Percentiles rank a stretch among this genome's conserved stretches.
Conservation (phyloP, 441 rosid genomes). For the Adansonia rubrostipa region DNA sequence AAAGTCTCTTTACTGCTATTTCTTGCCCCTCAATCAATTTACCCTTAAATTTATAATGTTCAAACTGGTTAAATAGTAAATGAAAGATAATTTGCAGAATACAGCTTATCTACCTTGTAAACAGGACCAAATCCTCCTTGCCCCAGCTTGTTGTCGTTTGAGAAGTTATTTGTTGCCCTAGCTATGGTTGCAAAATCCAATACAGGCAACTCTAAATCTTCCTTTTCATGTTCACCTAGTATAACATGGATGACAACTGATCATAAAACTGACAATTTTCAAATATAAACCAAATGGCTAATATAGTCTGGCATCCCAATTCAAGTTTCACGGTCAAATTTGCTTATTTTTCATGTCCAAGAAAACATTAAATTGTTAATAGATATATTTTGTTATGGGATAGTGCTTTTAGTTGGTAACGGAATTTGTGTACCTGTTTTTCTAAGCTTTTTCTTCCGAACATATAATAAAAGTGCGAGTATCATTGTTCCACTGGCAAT, state of each 20-base stretch:
- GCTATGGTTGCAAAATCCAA: constrained; percentile 29
- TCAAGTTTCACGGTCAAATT: not conserved
- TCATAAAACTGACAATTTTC: not conserved
- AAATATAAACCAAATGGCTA: not conserved
- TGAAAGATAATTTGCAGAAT: not conserved
- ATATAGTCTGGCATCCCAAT: not conserved
- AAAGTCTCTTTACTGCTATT: constrained; percentile 55
- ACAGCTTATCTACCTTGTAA: constrained; percentile 36
- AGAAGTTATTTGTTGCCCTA: constrained; percentile 40
- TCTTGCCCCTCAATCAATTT: constrained; percentile 36
- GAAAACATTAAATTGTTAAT: not conserved
- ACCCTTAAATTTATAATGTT: constrained; percentile 30
- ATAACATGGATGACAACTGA: not conserved
- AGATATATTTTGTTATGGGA: not conserved
- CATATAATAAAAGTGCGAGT: not conserved
- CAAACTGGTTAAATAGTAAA: not conserved
- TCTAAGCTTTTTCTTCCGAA: constrained; percentile 5
- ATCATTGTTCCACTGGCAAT: not conserved
- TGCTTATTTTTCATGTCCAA: not conserved
- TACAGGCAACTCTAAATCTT: constrained; percentile 33
- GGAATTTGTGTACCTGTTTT: not conserved
- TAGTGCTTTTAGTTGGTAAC: not conserved
- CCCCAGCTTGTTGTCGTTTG: constrained; percentile 29
- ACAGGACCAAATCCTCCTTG: constrained; percentile 50
- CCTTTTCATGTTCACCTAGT: not conserved